These are phyloP conservation scores for Cadophora sp. DNA, from an alignment of 2,329 filamentous ascomycete species.

Conservation along the genomic window DNA sequence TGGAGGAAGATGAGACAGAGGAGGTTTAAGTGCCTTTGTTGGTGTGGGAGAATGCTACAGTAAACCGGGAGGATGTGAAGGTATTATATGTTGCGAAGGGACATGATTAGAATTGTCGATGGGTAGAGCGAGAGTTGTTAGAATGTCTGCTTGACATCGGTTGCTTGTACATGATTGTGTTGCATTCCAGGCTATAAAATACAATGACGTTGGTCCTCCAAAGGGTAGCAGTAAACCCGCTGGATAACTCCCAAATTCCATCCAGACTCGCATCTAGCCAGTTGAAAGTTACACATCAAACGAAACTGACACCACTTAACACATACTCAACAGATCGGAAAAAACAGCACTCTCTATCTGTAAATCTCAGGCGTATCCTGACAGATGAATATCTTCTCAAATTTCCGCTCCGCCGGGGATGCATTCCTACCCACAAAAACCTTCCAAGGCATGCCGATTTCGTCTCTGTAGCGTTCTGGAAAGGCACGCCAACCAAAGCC, in stretches of 20 bases:
- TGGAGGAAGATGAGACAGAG: background rate
- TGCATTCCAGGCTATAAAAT: background rate
- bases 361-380: background rate
- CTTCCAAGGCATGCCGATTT: background rate
- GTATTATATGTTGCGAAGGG: background rate
- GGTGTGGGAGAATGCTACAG: background rate
- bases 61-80: background rate
- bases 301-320: too few relatives aligned
- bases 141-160: background rate
- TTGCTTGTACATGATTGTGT: background rate
- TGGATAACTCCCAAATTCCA: too few relatives aligned
- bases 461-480: background rate
- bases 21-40: background rate
- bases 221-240: too few relatives aligned
- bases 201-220: background rate
- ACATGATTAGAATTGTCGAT: background rate
- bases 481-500: background rate
- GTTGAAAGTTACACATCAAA: too few relatives aligned
- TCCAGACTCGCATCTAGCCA: too few relatives aligned
- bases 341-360: background rate
- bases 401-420: background rate
- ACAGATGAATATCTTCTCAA: conserved; percentile 9
- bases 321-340: too few relatives aligned
- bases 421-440: background rate
- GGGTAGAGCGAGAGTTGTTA: too few relatives aligned